Conservation (phyloP, 352 stramenopile genomes). For the Plasmopara muralis region DNA sequence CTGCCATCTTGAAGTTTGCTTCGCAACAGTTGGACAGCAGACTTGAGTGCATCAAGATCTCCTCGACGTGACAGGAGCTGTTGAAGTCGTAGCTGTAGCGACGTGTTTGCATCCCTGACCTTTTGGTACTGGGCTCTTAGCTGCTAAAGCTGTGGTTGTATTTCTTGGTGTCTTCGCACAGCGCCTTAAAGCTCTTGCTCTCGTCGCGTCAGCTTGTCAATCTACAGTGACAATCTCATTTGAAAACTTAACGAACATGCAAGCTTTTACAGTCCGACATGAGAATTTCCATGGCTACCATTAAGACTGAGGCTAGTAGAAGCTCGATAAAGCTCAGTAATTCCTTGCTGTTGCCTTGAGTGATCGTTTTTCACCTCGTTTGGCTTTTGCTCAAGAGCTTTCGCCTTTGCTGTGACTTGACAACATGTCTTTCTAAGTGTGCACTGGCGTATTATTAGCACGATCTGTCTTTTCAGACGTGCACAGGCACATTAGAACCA, state of each 20-base stretch:
- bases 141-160: constrained; percentile 34
- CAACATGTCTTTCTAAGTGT: no score
- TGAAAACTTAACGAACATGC: not conserved
- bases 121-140: constrained; percentile 41
- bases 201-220: constrained; percentile 49
- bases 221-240: constrained; percentile 21
- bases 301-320: constrained; percentile 70
- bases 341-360: constrained; percentile 18
- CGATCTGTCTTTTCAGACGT: no score
- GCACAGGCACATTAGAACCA: no score
- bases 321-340: constrained; percentile 34
- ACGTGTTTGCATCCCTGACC: constrained; percentile 31
- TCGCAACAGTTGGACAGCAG: constrained; percentile 40
- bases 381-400: constrained; percentile 35
- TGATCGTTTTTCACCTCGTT: constrained; percentile 27
- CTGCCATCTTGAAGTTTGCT: constrained; percentile 12
- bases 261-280: no score
- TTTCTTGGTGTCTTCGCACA: constrained; percentile 15
- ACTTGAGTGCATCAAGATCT: constrained; percentile 61
- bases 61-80: constrained; percentile 47
- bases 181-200: constrained; percentile 40
- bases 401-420: constrained; percentile 55
- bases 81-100: constrained; percentile 57
- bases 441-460: no score
- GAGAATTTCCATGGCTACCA: constrained; percentile 24